These are phyloP conservation scores for Coemansia aciculifera DNA, from an alignment of 192 early-diverging fungal genomes.

Conservation along the genomic window DNA sequence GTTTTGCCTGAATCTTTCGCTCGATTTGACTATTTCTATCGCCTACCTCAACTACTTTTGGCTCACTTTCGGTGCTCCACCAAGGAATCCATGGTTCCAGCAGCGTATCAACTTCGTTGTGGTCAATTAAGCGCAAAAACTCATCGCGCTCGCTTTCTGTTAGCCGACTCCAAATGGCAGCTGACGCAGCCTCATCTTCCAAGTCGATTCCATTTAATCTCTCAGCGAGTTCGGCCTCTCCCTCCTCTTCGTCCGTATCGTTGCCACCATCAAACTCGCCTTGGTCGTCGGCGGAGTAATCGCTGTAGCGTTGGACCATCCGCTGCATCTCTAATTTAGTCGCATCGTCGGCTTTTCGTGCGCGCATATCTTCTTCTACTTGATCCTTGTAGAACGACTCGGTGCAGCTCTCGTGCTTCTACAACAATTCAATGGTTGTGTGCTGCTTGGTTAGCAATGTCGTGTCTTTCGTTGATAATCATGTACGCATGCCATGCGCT, in stretches of 20 bases:
- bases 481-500: not conserved
- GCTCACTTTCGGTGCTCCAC: constrained; percentile 16
- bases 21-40: not conserved
- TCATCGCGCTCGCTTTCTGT: constrained; percentile 24
- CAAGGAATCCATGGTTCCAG: constrained; percentile 40
- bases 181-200: not conserved
- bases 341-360: constrained; percentile 37
- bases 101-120: constrained; percentile 18
- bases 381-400: constrained; percentile 49
- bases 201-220: constrained; percentile 34
- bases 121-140: constrained; percentile 24
- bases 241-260: not conserved
- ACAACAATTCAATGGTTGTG: not conserved
- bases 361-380: constrained; percentile 31
- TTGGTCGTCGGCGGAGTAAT: constrained; percentile 21
- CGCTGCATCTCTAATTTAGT: constrained; percentile 40
- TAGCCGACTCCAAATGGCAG: constrained; percentile 29
- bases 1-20: not conserved
- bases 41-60: constrained; percentile 17
- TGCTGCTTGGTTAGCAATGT: not conserved
- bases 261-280: constrained; percentile 11
- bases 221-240: constrained; percentile 11
- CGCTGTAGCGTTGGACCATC: constrained; percentile 32
- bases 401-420: constrained; percentile 38
- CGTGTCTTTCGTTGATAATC: not conserved